A percentile compares a stretch with the other conserved stretches of the same genome.
Evolutionary conservation across 257 asterid species (phyloP).

Genomic region (Leptodermis oblonga): DNA sequence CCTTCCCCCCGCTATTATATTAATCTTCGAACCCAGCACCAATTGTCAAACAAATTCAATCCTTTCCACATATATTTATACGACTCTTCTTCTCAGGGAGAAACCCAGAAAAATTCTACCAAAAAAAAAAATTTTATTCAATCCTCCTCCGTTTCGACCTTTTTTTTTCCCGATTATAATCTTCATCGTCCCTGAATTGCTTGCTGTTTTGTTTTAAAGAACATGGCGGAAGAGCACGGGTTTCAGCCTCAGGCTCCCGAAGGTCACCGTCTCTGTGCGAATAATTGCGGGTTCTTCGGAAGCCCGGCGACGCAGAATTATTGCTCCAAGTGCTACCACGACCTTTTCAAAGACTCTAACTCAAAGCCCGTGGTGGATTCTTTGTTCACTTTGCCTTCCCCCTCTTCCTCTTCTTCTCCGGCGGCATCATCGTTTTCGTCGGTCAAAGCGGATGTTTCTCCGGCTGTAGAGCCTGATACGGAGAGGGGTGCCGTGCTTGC

Average conservation of each 20-base stretch:
- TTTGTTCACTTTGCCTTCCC: conserved; percentile 19
- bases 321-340: conserved; percentile 73
- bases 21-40: neutral
- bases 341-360: conserved; percentile 26
- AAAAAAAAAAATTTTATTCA: neutral
- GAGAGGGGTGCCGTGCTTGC: neutral
- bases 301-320: conserved; percentile 72
- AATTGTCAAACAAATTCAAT: neutral
- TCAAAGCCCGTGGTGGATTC: conserved; percentile 33
- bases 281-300: conserved; percentile 83
- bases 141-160: neutral
- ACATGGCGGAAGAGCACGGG: conserved; percentile 89
- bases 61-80: neutral
- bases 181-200: neutral
- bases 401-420: conserved; percentile 22
- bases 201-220: neutral
- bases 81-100: neutral
- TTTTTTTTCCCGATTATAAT: neutral
- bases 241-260: conserved; percentile 63
- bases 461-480: conserved; percentile 22
- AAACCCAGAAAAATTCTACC: neutral
- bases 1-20: conserved; percentile 10
- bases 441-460: conserved; percentile 16
- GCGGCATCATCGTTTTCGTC: neutral
- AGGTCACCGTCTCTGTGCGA: conserved; percentile 72